A percentile compares a stretch with the other conserved stretches of the same genome.
Conservation (phyloP, 208 protist species). For the Acanthamoeba royreba region DNA sequence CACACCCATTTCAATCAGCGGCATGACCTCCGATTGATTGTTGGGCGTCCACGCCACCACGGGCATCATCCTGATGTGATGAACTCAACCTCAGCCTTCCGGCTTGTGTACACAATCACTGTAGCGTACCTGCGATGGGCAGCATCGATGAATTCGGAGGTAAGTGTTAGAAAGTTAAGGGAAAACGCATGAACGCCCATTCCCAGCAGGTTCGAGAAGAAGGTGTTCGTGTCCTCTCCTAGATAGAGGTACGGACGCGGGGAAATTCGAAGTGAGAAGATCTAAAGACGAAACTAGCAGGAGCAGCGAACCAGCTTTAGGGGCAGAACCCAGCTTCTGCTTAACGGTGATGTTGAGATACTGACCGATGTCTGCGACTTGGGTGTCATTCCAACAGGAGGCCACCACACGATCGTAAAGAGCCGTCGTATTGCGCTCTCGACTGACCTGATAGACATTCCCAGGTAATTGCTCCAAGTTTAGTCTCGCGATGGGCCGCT, state of each 20-base stretch:
- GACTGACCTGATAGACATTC: neutral
- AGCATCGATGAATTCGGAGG: neutral
- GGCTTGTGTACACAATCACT: too few relatives aligned
- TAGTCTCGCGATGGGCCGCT: too few relatives aligned
- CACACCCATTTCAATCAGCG: neutral
- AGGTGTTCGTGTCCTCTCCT: neutral
- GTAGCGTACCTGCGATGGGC: neutral
- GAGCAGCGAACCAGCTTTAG: neutral
- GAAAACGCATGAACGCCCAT: neutral
- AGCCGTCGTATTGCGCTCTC: neutral
- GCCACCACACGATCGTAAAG: neutral
- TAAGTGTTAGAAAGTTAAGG: neutral
- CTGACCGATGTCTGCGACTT: neutral
- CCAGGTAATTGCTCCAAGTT: too few relatives aligned
- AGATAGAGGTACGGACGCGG: too few relatives aligned
- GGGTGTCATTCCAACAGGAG: neutral
- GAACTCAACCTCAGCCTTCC: too few relatives aligned
- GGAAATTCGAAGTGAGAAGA: too few relatives aligned
- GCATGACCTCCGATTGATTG: neutral
- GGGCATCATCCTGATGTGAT: neutral
- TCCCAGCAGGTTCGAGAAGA: neutral
- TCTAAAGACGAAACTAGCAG: too few relatives aligned
- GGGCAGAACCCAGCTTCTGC: neutral
- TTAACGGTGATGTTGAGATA: neutral
- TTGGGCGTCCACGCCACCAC: neutral